These are phyloP conservation scores for Globisporangium irregulare DNA, from an alignment of 352 stramenopile species.

Conservation along the genomic window DNA sequence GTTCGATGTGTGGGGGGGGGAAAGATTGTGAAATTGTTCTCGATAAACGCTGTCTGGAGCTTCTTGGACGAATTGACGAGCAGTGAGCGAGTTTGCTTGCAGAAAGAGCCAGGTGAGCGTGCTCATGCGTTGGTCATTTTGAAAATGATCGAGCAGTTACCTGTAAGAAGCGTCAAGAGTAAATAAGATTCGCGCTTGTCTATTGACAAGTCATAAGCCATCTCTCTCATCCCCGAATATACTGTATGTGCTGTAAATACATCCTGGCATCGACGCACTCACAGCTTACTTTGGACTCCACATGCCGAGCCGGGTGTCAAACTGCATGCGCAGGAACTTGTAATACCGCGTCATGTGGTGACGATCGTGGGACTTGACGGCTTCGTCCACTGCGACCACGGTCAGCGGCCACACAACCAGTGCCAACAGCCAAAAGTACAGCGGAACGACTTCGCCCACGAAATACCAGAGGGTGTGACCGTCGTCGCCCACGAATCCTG, in stretches of 20 bases:
- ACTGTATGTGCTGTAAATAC: neutral
- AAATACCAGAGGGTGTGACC: conserved; percentile 54
- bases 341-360: conserved; percentile 75
- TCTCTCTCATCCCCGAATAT: neutral
- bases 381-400: conserved; percentile 59
- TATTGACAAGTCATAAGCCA: neutral
- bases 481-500: conserved; percentile 45
- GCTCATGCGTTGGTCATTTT: neutral
- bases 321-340: conserved; percentile 87
- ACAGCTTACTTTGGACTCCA: conserved; percentile 76
- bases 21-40: too few species aligned
- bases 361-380: conserved; percentile 72
- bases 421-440: conserved; percentile 48
- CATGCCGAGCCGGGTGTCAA: conserved; percentile 85
- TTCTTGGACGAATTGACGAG: neutral
- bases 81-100: neutral
- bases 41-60: too few species aligned
- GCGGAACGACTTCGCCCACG: conserved; percentile 45
- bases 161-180: neutral
- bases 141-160: neutral
- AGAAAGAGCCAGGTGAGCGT: neutral
- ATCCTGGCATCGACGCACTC: neutral
- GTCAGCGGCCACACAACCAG: conserved; percentile 62
- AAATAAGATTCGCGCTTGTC: too few species aligned
- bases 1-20: too few species aligned